These are phyloP conservation scores for Candida coleopterorum DNA, from an alignment of 805 yeast genomes.

Conservation along the genomic window DNA sequence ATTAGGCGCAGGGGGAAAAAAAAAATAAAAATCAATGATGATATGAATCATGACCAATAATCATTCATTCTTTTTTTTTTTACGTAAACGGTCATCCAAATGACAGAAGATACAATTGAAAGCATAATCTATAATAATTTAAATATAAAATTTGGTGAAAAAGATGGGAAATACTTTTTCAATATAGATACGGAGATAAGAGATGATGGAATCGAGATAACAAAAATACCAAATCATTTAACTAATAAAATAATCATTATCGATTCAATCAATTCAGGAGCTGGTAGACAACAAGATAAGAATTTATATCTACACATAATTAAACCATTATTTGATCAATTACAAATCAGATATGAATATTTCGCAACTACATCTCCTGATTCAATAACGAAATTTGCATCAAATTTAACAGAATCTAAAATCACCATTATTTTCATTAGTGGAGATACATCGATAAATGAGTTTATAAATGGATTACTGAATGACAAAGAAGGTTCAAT, in stretches of 20 bases:
- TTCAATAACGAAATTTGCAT: slow-evolving; percentile 41
- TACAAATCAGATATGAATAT: slow-evolving; percentile 35
- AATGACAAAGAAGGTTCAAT: slow-evolving; percentile 8
- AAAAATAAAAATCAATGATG: no score
- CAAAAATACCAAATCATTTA: slow-evolving; percentile 2
- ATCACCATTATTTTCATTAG: slow-evolving; percentile 58
- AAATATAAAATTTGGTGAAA: slow-evolving; percentile 3
- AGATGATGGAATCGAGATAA: background rate
- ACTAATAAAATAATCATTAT: slow-evolving; percentile 24
- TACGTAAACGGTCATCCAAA: no score
- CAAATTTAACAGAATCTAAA: slow-evolving; percentile 15
- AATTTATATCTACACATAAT: slow-evolving; percentile 41
- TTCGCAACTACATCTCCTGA: slow-evolving; percentile 36
- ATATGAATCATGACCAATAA: no score
- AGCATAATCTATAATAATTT: background rate
- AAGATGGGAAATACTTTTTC: background rate
- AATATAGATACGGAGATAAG: background rate
- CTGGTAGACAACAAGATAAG: slow-evolving; percentile 25
- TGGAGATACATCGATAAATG: slow-evolving; percentile 84
- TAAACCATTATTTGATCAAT: slow-evolving; percentile 40
- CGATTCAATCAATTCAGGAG: slow-evolving; percentile 51
- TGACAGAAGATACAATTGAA: background rate
- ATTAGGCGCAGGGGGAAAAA: no score
- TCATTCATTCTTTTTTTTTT: no score
- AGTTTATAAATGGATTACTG: slow-evolving; percentile 55